phyloP scores from a whole-genome alignment of 192 early-diverging fungal species.

The Cladochytrium replicatum region DNA sequence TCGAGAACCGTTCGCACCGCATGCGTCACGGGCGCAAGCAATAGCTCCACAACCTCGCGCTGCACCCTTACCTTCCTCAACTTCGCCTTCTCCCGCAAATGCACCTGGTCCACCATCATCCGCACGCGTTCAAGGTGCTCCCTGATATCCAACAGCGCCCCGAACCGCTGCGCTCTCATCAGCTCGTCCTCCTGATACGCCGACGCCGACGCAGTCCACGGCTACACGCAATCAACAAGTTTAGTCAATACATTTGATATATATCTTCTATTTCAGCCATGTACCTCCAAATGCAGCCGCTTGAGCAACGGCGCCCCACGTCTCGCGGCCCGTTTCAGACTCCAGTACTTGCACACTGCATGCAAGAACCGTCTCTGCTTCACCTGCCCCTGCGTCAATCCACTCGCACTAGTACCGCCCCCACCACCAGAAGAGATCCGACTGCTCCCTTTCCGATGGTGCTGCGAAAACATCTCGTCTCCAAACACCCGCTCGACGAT shows the following conservation, averaged over 20 bases:
- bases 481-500: conserved; percentile 44
- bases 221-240: conserved; percentile 86
- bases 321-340: conserved; percentile 80
- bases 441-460: conserved; percentile 22
- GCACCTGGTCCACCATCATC: conserved; percentile 69
- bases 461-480: conserved; percentile 27
- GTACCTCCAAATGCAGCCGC: conserved; percentile 84
- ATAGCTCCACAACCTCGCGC: conserved; percentile 52
- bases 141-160: conserved; percentile 18
- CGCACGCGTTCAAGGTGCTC: conserved; percentile 81
- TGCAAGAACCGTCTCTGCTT: conserved; percentile 51
- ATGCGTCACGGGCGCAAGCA: conserved; percentile 61
- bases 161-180: conserved; percentile 56
- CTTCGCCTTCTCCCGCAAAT: conserved; percentile 39
- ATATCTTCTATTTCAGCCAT: background rate
- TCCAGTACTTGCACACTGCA: conserved; percentile 83
- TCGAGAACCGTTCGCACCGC: conserved; percentile 55
- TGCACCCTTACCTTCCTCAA: conserved; percentile 38
- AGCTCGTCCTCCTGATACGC: conserved; percentile 66
- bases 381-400: conserved; percentile 18
- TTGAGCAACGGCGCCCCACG: conserved; percentile 91
- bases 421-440: too few relatives aligned
- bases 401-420: too few relatives aligned
- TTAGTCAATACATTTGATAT: background rate
- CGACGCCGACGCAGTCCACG: conserved; percentile 36